phyloP scores from a whole-genome alignment of 768 basidiomycete species.

The Suillus decipiens region DNA sequence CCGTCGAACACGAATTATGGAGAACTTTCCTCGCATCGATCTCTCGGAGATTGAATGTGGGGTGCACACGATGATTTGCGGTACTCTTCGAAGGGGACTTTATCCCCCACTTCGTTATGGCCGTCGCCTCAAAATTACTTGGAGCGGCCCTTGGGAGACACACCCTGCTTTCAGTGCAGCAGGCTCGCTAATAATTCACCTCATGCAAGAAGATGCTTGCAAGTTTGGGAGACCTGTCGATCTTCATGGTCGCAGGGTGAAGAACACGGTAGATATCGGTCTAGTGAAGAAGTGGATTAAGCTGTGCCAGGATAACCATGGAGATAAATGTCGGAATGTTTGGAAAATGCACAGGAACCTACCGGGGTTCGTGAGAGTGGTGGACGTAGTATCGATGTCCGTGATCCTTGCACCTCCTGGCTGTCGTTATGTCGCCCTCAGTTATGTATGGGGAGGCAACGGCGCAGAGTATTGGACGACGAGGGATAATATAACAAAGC shows the following conservation, averaged over 20 bases:
- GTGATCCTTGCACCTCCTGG: constrained; percentile 7
- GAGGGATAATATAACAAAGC: not conserved
- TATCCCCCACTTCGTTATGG: not conserved
- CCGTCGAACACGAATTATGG: constrained; percentile 3
- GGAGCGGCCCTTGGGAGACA: not conserved
- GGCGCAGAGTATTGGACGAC: constrained; percentile 11
- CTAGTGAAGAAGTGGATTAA: constrained; percentile 11
- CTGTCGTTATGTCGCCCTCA: constrained; percentile 11
- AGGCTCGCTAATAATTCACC: not conserved
- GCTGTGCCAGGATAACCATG: constrained; percentile 1
- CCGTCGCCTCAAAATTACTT: not conserved
- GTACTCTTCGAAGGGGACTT: constrained; percentile 7
- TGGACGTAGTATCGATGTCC: constrained; percentile 11
- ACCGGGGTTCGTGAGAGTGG: constrained; percentile 9
- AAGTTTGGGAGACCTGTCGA: constrained; percentile 6
- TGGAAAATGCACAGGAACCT: constrained; percentile 8
- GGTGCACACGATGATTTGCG: not conserved
- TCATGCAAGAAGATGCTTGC: constrained; percentile 11
- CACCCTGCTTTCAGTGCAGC: not conserved
- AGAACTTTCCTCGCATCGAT: constrained; percentile 8
- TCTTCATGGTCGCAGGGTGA: constrained; percentile 13
- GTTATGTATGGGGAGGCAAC: constrained; percentile 10
- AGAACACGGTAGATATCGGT: constrained; percentile 4
- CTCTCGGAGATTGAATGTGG: constrained; percentile 6
- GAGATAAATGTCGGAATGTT: constrained; percentile 7